Evolutionary conservation across 2,329 filamentous ascomycete genomes (phyloP), one percentile per base, ranked within the genome.

Genomic region (Eutypella sp.): DNA sequence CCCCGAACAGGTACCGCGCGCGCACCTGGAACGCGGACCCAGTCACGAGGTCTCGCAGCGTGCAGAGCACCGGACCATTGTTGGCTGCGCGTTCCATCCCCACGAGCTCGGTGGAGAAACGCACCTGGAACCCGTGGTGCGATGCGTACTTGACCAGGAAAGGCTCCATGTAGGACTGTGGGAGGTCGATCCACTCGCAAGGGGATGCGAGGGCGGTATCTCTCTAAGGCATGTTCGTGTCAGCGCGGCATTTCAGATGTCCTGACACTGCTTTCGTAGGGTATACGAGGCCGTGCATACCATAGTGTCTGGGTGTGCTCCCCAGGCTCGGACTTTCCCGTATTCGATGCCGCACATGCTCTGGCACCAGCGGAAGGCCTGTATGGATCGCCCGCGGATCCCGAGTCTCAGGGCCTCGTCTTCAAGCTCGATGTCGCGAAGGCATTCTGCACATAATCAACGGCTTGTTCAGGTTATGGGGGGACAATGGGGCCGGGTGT

Each of bases 1-100:
- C 76, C 3, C 80, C 81, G 49, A 83, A 80, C 7, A 84, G 63
- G 50, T 78, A 84, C 44, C 73, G 74, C 0, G 77, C 72, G 8
- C 67, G 65, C 33, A 57, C 19, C 8, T 49, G 23, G 36, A 47
- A 84, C 69, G 20, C 54, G 50, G 58, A 76, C 73, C 63, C 60
- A 0, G 68, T 63, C 3, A 71, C 25, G 8, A 60, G 61, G 46
- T 74, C 70, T 15, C 57, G 56, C 2, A 73, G 42, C 2, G 50
- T 52, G 44, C 50, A 55, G 1, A 53, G 40, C 10, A 54, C 51
- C 33, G 45, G n/a, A n/a, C n/a, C n/a, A n/a, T n/a, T 46, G 39
- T 44, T 52, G 4, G 47, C 45, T 13, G 48, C 16, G 29, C 53
- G 47, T 22, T 55, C 54, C 31, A 66, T 64, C 1, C 51, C 55